phyloP scores from a whole-genome alignment of 139 green algal species.

The Chlorella sp. region DNA sequence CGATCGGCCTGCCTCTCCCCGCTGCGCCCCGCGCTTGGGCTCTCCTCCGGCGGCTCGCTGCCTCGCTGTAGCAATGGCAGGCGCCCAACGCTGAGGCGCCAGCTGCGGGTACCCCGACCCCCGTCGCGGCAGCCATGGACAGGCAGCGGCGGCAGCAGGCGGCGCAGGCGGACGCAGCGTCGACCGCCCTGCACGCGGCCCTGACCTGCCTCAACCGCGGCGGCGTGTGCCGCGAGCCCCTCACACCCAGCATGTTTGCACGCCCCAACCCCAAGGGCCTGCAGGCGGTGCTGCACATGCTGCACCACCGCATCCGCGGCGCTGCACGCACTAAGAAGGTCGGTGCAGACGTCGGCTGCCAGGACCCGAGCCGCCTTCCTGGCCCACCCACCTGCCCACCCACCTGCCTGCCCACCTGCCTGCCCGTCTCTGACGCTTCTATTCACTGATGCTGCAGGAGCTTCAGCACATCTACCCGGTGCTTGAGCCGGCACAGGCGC shows the following conservation, averaged over 20 bases:
- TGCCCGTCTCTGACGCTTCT: neutral
- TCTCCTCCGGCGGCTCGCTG: too few relatives aligned
- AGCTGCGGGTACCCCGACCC: too few relatives aligned
- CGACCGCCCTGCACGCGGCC: neutral
- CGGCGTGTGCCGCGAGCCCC: neutral
- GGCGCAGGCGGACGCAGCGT: neutral
- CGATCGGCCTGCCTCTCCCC: too few relatives aligned
- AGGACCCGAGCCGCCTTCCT: neutral
- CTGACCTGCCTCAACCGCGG: slow-evolving; percentile 20
- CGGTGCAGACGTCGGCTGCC: neutral
- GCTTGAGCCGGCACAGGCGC: slow-evolving; percentile 24
- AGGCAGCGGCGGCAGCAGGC: neutral
- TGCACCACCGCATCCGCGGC: slow-evolving; percentile 23
- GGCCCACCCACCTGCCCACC: neutral
- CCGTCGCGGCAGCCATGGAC: neutral
- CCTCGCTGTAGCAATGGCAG: too few relatives aligned
- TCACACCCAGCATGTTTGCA: slow-evolving; percentile 1
- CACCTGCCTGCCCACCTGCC: neutral
- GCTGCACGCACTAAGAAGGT: slow-evolving; percentile 20
- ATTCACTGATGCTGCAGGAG: neutral
- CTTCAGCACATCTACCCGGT: slow-evolving; percentile 26
- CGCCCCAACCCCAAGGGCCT: slow-evolving; percentile 28
- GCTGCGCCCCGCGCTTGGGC: too few relatives aligned
- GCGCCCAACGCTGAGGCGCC: too few relatives aligned
- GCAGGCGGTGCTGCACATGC: slow-evolving; percentile 22